Conservation (phyloP, 2,329 filamentous ascomycete species). For the Fusarium robinianum region DNA sequence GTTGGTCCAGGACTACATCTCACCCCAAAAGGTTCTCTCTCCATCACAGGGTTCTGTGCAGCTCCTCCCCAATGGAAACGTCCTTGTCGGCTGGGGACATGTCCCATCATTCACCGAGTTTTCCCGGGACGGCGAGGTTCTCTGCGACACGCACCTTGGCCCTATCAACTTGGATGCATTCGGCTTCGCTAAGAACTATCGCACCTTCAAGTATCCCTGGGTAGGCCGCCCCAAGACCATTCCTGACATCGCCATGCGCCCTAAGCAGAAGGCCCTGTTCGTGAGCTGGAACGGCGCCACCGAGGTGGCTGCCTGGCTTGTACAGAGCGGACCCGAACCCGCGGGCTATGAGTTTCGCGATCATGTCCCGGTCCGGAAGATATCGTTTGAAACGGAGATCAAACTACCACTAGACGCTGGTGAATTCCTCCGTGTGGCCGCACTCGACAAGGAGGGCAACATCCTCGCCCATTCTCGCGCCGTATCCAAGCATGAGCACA, state of each 20-base stretch:
- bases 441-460: slow-evolving; percentile 23
- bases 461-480: slow-evolving; percentile 36
- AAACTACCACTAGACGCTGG: slow-evolving; percentile 16
- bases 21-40: slow-evolving; percentile 52
- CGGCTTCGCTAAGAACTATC: slow-evolving; percentile 55
- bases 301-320: slow-evolving; percentile 50
- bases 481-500: slow-evolving; percentile 16
- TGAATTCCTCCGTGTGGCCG: slow-evolving; percentile 28
- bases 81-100: slow-evolving; percentile 61
- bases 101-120: slow-evolving; percentile 54
- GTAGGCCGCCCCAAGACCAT: slow-evolving; percentile 47
- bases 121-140: slow-evolving; percentile 50
- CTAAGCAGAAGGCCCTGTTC: slow-evolving; percentile 41
- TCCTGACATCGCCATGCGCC: slow-evolving; percentile 33
- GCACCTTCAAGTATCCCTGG: slow-evolving; percentile 60
- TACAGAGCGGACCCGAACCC: slow-evolving; percentile 27
- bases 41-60: slow-evolving; percentile 51
- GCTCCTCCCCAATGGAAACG: slow-evolving; percentile 56
- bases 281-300: slow-evolving; percentile 61
- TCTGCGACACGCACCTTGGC: slow-evolving; percentile 58
- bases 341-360: slow-evolving; percentile 11
- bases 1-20: slow-evolving; percentile 50
- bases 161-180: slow-evolving; percentile 41
- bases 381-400: slow-evolving; percentile 30
- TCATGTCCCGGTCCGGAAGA: slow-evolving; percentile 21